These are phyloP conservation scores for Amylostereum chailletii DNA, from an alignment of 1,284 basidiomycete genomes.

Conservation along the genomic window DNA sequence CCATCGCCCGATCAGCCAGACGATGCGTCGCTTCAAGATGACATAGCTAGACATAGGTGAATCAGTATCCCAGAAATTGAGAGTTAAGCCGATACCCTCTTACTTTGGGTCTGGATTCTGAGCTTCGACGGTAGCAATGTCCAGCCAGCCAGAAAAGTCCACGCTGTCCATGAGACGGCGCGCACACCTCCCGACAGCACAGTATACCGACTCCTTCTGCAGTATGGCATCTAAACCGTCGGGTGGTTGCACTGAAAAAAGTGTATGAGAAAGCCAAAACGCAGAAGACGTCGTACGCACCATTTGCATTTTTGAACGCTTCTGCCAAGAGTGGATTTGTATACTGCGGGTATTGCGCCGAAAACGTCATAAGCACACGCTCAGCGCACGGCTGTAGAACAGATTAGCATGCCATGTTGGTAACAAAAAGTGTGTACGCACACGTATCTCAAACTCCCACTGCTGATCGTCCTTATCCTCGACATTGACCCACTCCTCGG, in stretches of 20 bases:
- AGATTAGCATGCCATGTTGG: neutral
- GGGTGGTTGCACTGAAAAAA: slow-evolving; percentile 39
- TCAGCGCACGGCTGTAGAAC: slow-evolving; percentile 72
- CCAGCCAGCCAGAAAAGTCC: slow-evolving; percentile 61
- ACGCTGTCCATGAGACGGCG: slow-evolving; percentile 55
- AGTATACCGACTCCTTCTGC: slow-evolving; percentile 83
- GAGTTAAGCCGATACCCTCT: slow-evolving; percentile 11
- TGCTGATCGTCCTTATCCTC: slow-evolving; percentile 82
- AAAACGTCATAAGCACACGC: slow-evolving; percentile 75
- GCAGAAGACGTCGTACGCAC: slow-evolving; percentile 26
- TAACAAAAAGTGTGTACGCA: slow-evolving; percentile 26
- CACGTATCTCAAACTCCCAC: slow-evolving; percentile 85
- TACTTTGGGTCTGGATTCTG: slow-evolving; percentile 49
- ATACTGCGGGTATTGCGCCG: slow-evolving; percentile 63
- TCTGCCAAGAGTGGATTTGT: slow-evolving; percentile 65
- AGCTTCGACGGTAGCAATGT: slow-evolving; percentile 50
- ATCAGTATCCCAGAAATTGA: neutral
- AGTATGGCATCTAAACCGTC: slow-evolving; percentile 56
- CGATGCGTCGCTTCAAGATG: slow-evolving; percentile 82
- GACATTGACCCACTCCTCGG: slow-evolving; percentile 83
- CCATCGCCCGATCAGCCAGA: slow-evolving; percentile 87
- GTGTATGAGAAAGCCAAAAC: neutral
- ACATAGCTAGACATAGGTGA: slow-evolving; percentile 48
- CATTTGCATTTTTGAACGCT: slow-evolving; percentile 45
- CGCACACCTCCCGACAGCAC: slow-evolving; percentile 80